Base-by-base conservation (phyloP, 768 basidiomycete genomes). In the Russula ochroleuca region DNA sequence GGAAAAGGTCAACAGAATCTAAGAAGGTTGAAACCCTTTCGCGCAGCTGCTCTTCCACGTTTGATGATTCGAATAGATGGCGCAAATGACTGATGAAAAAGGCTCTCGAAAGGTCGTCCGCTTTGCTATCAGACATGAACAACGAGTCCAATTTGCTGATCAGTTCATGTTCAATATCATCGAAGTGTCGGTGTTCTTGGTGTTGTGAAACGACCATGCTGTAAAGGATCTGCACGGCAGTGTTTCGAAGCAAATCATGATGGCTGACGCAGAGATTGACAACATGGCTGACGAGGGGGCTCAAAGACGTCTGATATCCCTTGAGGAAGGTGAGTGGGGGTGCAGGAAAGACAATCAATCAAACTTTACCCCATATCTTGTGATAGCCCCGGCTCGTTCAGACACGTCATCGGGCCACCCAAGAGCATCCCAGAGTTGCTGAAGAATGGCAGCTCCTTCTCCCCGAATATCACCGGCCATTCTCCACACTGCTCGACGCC, bases 141-240 rank as follows among this genome's bases (percentile, higher is more conserved):
- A 98, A 73, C 25, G 86, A 85, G 72, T 98, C 94, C 38, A 98
- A 78, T 65, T 91, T 88, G 68, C 85, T 94, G 69, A 98, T 91
- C 8, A 98, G 80, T 74, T 95, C 94, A 68, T 90, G 88, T 73
- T 98, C 92, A 68, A 98, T 96, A 51, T 83, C 84, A 68, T 88
- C 87, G 71, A 98, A 97, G 72, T 91, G 85, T 28, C 84, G 86
- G 14, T 85, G 85, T 63, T 90, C 86, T 61, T 92, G 85, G 73
- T 90, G 94, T 73, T 96, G 92, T 2, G 92, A 88, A 52, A 95
- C 84, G 64, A 98, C 94, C 94, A 98, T 97, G 70, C 88, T 91
- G 75, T 89, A 96, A 23, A 98, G 82, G 61, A 98, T 94, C 69
- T 91, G 86, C 23, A 96, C 93, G 0, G 94, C 95, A 67, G 90